phyloP scores from a whole-genome alignment of 345 rosid genomes.

The Populus euphratica region DNA sequence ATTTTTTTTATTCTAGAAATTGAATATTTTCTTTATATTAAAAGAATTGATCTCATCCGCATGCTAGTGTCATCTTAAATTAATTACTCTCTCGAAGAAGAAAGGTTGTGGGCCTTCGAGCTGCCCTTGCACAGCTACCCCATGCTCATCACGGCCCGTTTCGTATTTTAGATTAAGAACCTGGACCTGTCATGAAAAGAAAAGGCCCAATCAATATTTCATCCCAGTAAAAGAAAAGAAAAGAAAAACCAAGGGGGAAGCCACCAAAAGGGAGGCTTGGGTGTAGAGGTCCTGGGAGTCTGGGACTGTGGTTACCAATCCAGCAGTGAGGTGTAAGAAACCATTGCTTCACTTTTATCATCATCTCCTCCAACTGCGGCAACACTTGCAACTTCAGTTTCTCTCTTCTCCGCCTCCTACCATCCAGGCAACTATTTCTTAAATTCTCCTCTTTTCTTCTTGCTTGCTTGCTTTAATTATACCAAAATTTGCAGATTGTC shows the following conservation, averaged over 20 bases:
- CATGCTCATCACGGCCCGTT: neutral
- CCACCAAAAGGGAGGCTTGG: neutral
- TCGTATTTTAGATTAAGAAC: neutral
- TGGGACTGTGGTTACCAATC: conserved; percentile 17
- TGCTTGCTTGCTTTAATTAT: too few species aligned
- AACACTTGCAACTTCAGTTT: conserved; percentile 38
- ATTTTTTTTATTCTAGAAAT: too few species aligned
- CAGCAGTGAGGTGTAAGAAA: neutral
- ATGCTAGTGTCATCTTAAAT: too few species aligned
- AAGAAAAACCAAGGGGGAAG: neutral
- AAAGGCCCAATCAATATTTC: neutral
- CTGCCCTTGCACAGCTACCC: too few species aligned
- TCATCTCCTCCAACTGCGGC: conserved; percentile 8
- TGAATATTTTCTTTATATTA: too few species aligned
- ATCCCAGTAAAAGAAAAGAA: neutral
- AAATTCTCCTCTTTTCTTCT: neutral
- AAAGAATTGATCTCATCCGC: too few species aligned
- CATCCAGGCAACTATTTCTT: conserved; percentile 46
- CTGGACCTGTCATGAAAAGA: neutral
- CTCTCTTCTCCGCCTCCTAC: conserved; percentile 42
- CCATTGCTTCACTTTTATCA: neutral
- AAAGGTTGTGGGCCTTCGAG: neutral
- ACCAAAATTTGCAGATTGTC: too few species aligned
- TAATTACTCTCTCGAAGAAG: neutral
- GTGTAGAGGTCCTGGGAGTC: conserved; percentile 10